Conservation (phyloP, 2,329 filamentous ascomycete species). For the Aspergillus floridensis region DNA sequence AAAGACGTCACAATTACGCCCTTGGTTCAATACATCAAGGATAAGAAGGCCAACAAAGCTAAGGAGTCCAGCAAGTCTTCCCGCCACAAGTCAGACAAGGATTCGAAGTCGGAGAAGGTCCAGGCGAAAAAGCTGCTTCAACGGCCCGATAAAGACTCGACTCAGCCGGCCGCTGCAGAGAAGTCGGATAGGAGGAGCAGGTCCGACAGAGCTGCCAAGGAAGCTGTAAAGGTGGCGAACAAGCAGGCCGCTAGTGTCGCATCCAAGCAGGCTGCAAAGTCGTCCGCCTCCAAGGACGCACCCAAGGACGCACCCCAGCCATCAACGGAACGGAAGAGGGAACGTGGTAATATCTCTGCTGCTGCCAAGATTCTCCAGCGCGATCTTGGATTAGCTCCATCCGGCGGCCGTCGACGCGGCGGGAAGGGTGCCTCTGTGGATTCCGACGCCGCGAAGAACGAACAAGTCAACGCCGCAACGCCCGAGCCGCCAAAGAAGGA, state of each 20-base stretch:
- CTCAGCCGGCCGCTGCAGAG: slow-evolving; percentile 28
- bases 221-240: slow-evolving; percentile 59
- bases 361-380: slow-evolving; percentile 61
- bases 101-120: slow-evolving; percentile 40
- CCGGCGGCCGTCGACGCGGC: slow-evolving; percentile 42
- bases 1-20: slow-evolving; percentile 73
- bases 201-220: slow-evolving; percentile 60
- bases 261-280: slow-evolving; percentile 24
- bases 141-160: slow-evolving; percentile 35
- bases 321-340: slow-evolving; percentile 50
- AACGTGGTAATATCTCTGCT: slow-evolving; percentile 52
- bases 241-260: slow-evolving; percentile 38
- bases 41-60: slow-evolving; percentile 80
- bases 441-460: slow-evolving; percentile 22
- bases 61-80: slow-evolving; percentile 54
- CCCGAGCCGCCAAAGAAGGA: slow-evolving; percentile 28
- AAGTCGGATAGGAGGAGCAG: slow-evolving; percentile 41
- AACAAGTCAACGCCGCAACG: slow-evolving; percentile 10
- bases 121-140: slow-evolving; percentile 45
- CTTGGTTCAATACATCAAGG: slow-evolving; percentile 81
- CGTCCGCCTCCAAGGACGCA: slow-evolving; percentile 13
- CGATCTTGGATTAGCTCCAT: slow-evolving; percentile 56
- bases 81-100: slow-evolving; percentile 42
- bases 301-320: slow-evolving; percentile 28
- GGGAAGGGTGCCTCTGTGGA: slow-evolving; percentile 32